Conservation (phyloP, 2,329 filamentous ascomycete species). For the Cladosporium halotolerans region DNA sequence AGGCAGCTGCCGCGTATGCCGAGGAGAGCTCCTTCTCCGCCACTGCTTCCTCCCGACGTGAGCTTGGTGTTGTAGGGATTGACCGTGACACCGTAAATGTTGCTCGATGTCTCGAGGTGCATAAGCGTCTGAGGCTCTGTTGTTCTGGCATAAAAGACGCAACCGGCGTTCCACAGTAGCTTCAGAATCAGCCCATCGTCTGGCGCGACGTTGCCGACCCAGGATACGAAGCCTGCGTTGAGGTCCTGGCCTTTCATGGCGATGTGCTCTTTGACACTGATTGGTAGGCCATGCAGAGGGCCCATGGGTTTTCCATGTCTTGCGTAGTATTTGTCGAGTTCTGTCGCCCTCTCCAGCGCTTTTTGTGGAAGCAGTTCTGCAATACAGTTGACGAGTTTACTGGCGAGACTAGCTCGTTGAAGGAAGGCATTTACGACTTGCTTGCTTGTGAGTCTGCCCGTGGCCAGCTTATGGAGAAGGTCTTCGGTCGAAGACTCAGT, state of each 20-base stretch:
- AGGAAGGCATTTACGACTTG: slow-evolving; percentile 50
- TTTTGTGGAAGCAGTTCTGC: slow-evolving; percentile 32
- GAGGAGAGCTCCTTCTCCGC: slow-evolving; percentile 52
- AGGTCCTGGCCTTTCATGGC: slow-evolving; percentile 44
- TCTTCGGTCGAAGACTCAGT: slow-evolving; percentile 43
- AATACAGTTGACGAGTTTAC: slow-evolving; percentile 34
- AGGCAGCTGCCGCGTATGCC: slow-evolving; percentile 48
- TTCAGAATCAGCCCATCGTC: slow-evolving; percentile 46
- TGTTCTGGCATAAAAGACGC: slow-evolving; percentile 48
- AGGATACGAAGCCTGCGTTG: slow-evolving; percentile 44
- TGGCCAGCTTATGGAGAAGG: slow-evolving; percentile 39
- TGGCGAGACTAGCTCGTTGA: slow-evolving; percentile 48
- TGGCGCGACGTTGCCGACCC: slow-evolving; percentile 39
- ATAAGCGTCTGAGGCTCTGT: slow-evolving; percentile 51
- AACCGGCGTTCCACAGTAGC: slow-evolving; percentile 44
- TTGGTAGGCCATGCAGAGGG: slow-evolving; percentile 48
- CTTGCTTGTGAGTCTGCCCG: slow-evolving; percentile 38
- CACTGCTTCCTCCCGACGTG: slow-evolving; percentile 49
- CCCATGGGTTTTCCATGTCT: slow-evolving; percentile 35
- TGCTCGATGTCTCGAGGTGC: slow-evolving; percentile 48
- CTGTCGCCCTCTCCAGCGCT: slow-evolving; percentile 34
- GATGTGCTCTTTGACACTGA: slow-evolving; percentile 48
- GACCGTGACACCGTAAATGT: slow-evolving; percentile 47
- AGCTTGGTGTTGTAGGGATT: slow-evolving; percentile 50
- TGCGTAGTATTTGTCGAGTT: slow-evolving; percentile 43